Evolutionary conservation across 495 filamentous ascomycete genomes (phyloP), one percentile per base, ranked within the genome.

Genomic region (Penicillium tannophilum): DNA sequence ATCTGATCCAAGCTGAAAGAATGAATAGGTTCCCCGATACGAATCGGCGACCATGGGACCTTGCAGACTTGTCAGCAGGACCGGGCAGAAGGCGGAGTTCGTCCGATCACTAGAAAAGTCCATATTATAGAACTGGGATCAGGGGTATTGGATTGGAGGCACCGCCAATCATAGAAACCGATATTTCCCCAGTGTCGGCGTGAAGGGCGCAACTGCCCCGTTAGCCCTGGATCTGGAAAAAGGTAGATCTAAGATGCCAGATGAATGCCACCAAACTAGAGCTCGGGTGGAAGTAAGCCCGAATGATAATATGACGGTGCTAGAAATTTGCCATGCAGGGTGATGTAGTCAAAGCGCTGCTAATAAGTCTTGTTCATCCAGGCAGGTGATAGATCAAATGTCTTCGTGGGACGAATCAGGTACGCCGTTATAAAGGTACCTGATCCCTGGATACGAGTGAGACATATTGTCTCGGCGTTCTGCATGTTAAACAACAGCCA

Each of bases 221-320:
- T 28, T 33, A 30, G 10, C 23, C 35, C 52, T 52, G 36, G 41
- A 48, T 58, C 17, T 33, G 36, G 53, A 14, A 60, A 60, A 33
- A 30, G 35, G 36, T 12, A 44, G 17, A 58, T 58, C 44, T 41
- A 52, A 43, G 55, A n/a, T n/a, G n/a, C n/a, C n/a, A n/a, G n/a
- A 56, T 24, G 14, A 59, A 56, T 9, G 36, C 47, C 45, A 44
- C 10, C 23, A 28, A 7, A 20, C 30, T 39, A 52, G 35, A 59
- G 49, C 16, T 56, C 60, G 55, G 63, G 36, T 35, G 12, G 58
- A 53, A 8, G 44, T 59, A 44, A 53, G 42, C 26, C 61, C 58
- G 53, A 63, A 47, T 23, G 12, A 30, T 30, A 28, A 33, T 49
- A 11, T 54, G 56, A 43, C 16, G 30, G 6, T 55, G 36, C 33